These are phyloP conservation scores for Coccomyxa sp. DNA, from an alignment of 139 green algal genomes.

Conservation along the genomic window DNA sequence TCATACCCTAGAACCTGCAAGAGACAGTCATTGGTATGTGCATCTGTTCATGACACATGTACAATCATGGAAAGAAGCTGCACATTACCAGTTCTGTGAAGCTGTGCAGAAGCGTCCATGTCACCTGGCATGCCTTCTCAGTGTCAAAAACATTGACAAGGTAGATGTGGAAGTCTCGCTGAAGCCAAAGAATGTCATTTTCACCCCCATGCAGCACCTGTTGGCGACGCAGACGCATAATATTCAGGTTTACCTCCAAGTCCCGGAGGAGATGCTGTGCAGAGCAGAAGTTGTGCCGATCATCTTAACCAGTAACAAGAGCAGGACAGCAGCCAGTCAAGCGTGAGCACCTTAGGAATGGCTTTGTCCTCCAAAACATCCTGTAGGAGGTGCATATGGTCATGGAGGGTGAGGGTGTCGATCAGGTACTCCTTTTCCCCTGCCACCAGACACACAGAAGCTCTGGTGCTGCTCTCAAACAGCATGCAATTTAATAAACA, in stretches of 20 bases:
- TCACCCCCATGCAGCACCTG: constrained; percentile 74
- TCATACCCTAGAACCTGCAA: constrained; percentile 47
- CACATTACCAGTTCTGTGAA: not conserved
- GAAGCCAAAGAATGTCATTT: constrained; percentile 81
- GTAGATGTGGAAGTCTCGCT: constrained; percentile 66
- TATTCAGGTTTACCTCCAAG: not conserved
- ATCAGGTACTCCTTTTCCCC: constrained; percentile 58
- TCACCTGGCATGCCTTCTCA: constrained; percentile 59
- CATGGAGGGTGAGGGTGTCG: constrained; percentile 61
- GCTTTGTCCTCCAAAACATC: constrained; percentile 46
- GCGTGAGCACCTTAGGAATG: constrained; percentile 44
- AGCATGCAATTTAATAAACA: not conserved
- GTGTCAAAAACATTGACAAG: constrained; percentile 84
- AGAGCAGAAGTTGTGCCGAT: no score
- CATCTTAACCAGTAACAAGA: no score
- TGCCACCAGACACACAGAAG: constrained; percentile 1
- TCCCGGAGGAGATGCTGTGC: not conserved
- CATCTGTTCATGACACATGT: not conserved
- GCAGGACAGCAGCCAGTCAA: no score
- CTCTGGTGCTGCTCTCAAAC: not conserved
- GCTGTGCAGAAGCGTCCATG: not conserved
- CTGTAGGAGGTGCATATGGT: constrained; percentile 46
- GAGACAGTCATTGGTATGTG: not conserved
- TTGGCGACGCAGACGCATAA: no score
- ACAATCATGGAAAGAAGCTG: not conserved